Percentiles rank a stretch among this genome's conserved stretches.
phyloP scores from a whole-genome alignment of 495 filamentous ascomycete genomes.

The Hypoxylon fragiforme region DNA sequence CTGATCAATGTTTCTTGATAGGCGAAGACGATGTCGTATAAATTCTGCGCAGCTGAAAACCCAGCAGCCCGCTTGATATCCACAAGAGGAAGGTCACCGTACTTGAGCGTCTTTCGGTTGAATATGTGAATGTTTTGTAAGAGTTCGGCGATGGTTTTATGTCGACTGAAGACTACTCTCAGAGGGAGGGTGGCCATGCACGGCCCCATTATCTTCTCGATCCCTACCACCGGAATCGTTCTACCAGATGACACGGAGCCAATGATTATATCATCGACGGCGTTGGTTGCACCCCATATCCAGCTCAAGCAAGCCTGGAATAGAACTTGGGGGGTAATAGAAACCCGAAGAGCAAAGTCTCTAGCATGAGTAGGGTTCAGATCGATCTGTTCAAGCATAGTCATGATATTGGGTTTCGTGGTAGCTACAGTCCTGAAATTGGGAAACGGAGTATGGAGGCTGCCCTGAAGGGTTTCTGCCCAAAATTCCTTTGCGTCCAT shows the following conservation, averaged over 20 bases:
- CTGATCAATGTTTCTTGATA: constrained; percentile 71
- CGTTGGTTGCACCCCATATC: constrained; percentile 63
- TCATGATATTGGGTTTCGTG: constrained; percentile 9
- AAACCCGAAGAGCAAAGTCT: constrained; percentile 20
- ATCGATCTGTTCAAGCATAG: constrained; percentile 24
- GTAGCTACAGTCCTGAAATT: constrained; percentile 38
- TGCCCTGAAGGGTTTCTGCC: constrained; percentile 54
- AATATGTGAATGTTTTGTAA: constrained; percentile 60
- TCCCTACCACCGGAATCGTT: constrained; percentile 62
- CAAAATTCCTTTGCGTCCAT: constrained; percentile 55
- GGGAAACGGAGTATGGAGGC: constrained; percentile 45
- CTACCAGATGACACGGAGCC: constrained; percentile 78
- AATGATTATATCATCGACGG: constrained; percentile 68
- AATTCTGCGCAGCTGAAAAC: constrained; percentile 46
- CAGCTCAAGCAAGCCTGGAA: constrained; percentile 72
- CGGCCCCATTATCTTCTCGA: constrained; percentile 74
- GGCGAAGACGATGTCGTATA: constrained; percentile 74
- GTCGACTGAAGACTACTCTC: constrained; percentile 55
- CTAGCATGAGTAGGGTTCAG: constrained; percentile 18
- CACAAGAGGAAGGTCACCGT: constrained; percentile 61
- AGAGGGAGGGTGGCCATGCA: constrained; percentile 71
- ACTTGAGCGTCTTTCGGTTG: constrained; percentile 62
- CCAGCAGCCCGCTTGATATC: constrained; percentile 65
- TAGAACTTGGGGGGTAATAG: constrained; percentile 58
- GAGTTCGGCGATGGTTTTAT: constrained; percentile 57